Evolutionary conservation across 768 basidiomycete species (phyloP).

Genomic region (Dioszegia aurantiaca): DNA sequence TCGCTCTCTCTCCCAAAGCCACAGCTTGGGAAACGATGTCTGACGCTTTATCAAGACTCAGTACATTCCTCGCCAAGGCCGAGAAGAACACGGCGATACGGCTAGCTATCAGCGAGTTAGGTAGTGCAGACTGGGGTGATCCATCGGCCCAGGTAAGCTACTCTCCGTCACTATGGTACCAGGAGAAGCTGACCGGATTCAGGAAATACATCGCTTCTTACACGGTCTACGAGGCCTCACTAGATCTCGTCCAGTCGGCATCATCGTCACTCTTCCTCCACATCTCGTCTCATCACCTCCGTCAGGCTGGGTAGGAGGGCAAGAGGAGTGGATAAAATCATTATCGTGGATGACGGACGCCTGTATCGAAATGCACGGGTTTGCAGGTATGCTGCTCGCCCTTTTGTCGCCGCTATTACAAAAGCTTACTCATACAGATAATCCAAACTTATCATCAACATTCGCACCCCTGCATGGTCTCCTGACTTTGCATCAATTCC

Average conservation of each 20-base stretch:
- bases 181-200: not conserved
- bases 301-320: conserved; percentile 1
- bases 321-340: conserved; percentile 69
- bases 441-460: conserved; percentile 68
- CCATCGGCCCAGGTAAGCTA: conserved; percentile 28
- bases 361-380: conserved; percentile 69
- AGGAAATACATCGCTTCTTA: conserved; percentile 66
- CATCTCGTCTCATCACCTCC: conserved; percentile 54
- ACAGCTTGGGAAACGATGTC: conserved; percentile 14
- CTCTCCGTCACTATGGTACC: not conserved
- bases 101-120: conserved; percentile 51
- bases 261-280: conserved; percentile 66
- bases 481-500: conserved; percentile 71
- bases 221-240: conserved; percentile 62
- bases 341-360: conserved; percentile 77
- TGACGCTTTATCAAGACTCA: conserved; percentile 15
- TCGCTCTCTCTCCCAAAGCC: conserved; percentile 12
- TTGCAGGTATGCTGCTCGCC: conserved; percentile 62
- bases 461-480: conserved; percentile 88
- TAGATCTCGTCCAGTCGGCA: conserved; percentile 57
- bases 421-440: conserved; percentile 56
- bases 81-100: conserved; percentile 33
- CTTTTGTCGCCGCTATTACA: conserved; percentile 19
- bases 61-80: conserved; percentile 12
- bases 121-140: conserved; percentile 47